Conservation (phyloP, 257 asterid species). For the Solanum virginianum region DNA sequence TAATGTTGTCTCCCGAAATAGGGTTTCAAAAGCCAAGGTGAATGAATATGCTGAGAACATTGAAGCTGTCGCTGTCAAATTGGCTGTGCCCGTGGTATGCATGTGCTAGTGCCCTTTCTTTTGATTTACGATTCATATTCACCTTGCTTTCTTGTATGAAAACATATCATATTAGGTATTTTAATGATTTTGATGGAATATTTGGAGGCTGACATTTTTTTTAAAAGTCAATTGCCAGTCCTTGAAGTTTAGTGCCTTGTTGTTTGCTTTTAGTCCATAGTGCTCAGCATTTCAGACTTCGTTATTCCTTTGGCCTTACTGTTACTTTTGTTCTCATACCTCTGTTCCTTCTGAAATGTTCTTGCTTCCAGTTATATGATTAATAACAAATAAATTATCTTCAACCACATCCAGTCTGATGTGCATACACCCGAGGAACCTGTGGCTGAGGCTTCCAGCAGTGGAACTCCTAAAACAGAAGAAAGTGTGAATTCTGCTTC, state of each 20-base stretch:
- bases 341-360: background rate
- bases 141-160: background rate
- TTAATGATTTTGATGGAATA: background rate
- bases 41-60: slow-evolving; percentile 68
- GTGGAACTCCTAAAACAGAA: slow-evolving; percentile 34
- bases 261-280: background rate
- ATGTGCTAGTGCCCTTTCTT: background rate
- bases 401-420: slow-evolving; percentile 31
- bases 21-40: slow-evolving; percentile 63
- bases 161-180: background rate
- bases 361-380: background rate
- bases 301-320: background rate
- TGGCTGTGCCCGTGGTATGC: slow-evolving; percentile 45
- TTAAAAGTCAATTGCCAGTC: background rate
- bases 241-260: background rate
- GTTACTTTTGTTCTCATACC: background rate
- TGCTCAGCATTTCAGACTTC: background rate
- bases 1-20: slow-evolving; percentile 2
- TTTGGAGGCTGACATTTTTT: background rate
- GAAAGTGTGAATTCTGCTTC: slow-evolving; percentile 36
- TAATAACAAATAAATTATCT: slow-evolving; percentile 7
- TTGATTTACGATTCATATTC: background rate
- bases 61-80: slow-evolving; percentile 68
- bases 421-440: slow-evolving; percentile 26
- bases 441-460: slow-evolving; percentile 21